Evolutionary conservation across 768 basidiomycete species (phyloP), one percentile per base, ranked within the genome.

Genomic region (Phylloporus scabripes): DNA sequence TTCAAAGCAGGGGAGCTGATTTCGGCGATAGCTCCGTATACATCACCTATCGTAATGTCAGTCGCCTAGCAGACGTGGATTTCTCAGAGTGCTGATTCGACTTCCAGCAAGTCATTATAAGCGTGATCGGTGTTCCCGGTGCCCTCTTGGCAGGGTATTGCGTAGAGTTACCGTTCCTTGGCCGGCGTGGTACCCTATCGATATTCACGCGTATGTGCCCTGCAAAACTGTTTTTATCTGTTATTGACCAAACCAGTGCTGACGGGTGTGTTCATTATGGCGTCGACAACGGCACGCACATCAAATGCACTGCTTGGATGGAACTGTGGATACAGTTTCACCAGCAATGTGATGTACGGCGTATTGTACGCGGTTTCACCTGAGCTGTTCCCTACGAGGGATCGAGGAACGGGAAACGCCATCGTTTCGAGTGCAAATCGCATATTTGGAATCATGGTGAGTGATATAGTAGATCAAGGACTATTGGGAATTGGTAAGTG

Each of bases 1-100:
- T 87, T 26, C 66, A 76, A 17, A 82, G 70, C n/a, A 74, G 83
- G 38, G 87, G 86, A 7, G 79, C 82, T 0, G 64, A 79, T 44
- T 85, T 86, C 45, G 85, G 85, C 2, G 85, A 87, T 50, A 76
- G 80, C 0, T 84, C 82, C 4, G 63, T 80, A 3, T 79, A 85
- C 55, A 83, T 81, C 55, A 85, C 85, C 0, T 89, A 89, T 55
- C 79, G 86, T 17, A 88, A 88, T 50, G 82, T 82, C 56, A 34
- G 59, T 52, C 1, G 14, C 12, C n/a, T 7, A 5, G 2, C 41
- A 20, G 15, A 37, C 14, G 9, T 12, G 4, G 10, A 9, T 31
- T 4, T 31, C 14, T 53, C 17, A 17, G 44, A 23, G 24, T 42
- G 21, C 53, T 59, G 23, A 66, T 21, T 29, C 4, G 6, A 31